Percentiles rank a stretch among this genome's conserved stretches.
Conservation (phyloP, 495 filamentous ascomycete species). For the Annulohypoxylon bovei region DNA sequence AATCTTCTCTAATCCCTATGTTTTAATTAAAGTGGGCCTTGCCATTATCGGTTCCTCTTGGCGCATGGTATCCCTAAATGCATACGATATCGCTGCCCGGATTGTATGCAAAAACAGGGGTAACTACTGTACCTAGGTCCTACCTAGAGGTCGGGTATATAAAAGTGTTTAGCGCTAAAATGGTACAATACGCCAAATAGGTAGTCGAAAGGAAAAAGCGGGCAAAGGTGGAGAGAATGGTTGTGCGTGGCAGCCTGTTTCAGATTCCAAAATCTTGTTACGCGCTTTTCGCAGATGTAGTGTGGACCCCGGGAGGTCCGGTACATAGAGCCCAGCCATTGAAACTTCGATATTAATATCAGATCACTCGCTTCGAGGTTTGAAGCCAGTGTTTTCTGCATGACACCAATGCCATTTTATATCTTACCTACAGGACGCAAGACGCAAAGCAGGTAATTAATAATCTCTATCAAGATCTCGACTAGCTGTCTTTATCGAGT, state of each 20-base stretch:
- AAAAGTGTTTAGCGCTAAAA: background rate
- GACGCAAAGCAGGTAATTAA: too few relatives aligned
- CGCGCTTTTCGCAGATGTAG: conserved; percentile 24
- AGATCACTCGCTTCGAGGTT: background rate
- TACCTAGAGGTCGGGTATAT: too few relatives aligned
- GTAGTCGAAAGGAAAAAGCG: conserved; percentile 1
- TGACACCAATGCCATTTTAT: background rate
- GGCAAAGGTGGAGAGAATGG: conserved; percentile 14
- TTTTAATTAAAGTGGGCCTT: too few relatives aligned
- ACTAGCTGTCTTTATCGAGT: background rate
- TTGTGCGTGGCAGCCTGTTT: conserved; percentile 37
- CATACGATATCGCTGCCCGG: too few relatives aligned
- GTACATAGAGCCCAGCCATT: conserved; percentile 4
- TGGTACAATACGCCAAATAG: background rate
- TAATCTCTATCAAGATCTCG: background rate
- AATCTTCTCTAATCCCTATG: too few relatives aligned
- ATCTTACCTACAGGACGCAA: background rate
- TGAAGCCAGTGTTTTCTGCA: background rate
- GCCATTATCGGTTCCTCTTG: too few relatives aligned
- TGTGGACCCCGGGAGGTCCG: conserved; percentile 23
- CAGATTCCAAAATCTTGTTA: conserved; percentile 39
- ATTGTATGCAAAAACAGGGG: too few relatives aligned
- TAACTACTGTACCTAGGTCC: too few relatives aligned
- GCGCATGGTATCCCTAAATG: too few relatives aligned
- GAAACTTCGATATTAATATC: conserved; percentile 4